These are phyloP conservation scores for Capsella bursapastoris DNA, from an alignment of 345 rosid genomes.

Conservation along the genomic window DNA sequence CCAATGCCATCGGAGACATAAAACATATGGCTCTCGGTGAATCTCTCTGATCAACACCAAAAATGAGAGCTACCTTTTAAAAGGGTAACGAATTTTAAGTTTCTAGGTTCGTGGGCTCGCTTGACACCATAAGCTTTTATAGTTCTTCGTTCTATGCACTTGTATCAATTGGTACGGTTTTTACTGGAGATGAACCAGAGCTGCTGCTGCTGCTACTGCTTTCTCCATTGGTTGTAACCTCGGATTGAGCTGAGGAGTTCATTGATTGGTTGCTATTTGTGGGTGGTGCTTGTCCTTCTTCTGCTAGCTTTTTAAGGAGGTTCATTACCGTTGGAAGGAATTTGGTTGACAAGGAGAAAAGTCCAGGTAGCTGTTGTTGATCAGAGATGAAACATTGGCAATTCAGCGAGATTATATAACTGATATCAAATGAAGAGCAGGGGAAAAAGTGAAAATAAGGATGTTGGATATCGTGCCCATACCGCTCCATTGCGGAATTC, in stretches of 20 bases:
- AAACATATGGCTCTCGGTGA: conserved; percentile 41
- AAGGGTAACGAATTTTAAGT: conserved; percentile 35
- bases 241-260: conserved; percentile 47
- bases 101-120: conserved; percentile 29
- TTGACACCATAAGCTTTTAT: conserved; percentile 38
- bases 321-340: conserved; percentile 93
- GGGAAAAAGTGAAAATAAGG: neutral
- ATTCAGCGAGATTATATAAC: conserved; percentile 20
- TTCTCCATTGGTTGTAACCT: conserved; percentile 50
- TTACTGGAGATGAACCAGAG: conserved; percentile 51
- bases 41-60: conserved; percentile 47
- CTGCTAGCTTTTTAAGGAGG: conserved; percentile 83
- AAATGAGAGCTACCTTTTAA: conserved; percentile 40
- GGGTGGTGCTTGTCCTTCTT: conserved; percentile 73
- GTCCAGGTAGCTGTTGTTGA: conserved; percentile 81
- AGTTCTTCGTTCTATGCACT: conserved; percentile 62
- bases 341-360: conserved; percentile 79
- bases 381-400: conserved; percentile 32
- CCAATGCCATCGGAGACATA: conserved; percentile 54
- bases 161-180: conserved; percentile 51
- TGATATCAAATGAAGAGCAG: conserved; percentile 24
- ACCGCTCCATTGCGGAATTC: conserved; percentile 91
- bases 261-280: conserved; percentile 51
- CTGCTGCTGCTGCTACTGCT: conserved; percentile 46
- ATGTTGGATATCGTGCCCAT: conserved; percentile 42